Conservation (phyloP, 2,329 filamentous ascomycete species). For the Fusarium oligoseptatum region DNA sequence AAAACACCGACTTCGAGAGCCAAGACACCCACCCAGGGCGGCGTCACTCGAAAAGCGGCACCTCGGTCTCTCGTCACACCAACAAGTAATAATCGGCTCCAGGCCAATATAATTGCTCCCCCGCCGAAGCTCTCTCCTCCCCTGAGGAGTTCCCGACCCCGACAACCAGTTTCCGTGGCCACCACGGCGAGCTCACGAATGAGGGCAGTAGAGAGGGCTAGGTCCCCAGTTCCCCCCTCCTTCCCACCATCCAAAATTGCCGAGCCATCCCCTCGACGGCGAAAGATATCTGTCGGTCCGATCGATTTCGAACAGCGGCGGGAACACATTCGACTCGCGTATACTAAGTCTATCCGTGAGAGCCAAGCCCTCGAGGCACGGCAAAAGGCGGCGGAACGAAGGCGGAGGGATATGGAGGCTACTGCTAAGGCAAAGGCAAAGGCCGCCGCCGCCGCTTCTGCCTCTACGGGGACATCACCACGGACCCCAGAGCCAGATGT, state of each 20-base stretch:
- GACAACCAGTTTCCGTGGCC: conserved; percentile 82
- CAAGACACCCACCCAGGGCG: conserved; percentile 59
- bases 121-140: conserved; percentile 81
- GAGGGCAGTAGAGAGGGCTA: conserved; percentile 71
- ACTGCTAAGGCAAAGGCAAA: conserved; percentile 58
- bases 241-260: conserved; percentile 49
- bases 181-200: conserved; percentile 78
- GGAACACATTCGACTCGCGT: conserved; percentile 85
- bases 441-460: conserved; percentile 36
- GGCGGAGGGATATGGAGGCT: conserved; percentile 64
- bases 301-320: conserved; percentile 88
- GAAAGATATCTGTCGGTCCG: conserved; percentile 75
- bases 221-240: conserved; percentile 56
- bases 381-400: conserved; percentile 65
- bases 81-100: conserved; percentile 71
- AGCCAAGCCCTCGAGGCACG: conserved; percentile 72
- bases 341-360: conserved; percentile 85
- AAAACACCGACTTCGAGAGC: conserved; percentile 58
- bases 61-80: conserved; percentile 59
- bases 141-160: conserved; percentile 84
- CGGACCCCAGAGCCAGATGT: conserved; percentile 32
- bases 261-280: conserved; percentile 57
- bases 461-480: conserved; percentile 32
- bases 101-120: conserved; percentile 80
- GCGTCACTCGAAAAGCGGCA: conserved; percentile 54